Base-by-base conservation (phyloP, 164 flowering plant genomes). In the Aristolochia contorta region DNA sequence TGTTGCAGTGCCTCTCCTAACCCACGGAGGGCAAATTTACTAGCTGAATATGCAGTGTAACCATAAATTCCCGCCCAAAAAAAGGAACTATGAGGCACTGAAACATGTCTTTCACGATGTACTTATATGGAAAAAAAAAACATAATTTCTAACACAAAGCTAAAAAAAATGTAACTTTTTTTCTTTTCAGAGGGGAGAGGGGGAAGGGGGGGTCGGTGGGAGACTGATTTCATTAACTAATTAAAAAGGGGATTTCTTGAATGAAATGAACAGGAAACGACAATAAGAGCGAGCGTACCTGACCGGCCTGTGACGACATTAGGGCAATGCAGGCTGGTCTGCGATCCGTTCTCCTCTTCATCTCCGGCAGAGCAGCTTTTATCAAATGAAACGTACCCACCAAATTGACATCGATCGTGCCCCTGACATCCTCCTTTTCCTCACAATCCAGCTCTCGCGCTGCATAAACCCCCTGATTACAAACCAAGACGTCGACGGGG, bases 281-380 rank as follows among this genome's bases (percentile, higher is more conserved):
- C 6, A n/a, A 30, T 27, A 21, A 12, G 24, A 8, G n/a, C 16
- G 24, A 8, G n/a, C 16, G 13, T 70, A 92, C 96, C 89, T 87
- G 97, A 54, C 97, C 98, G 1, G 89, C 97, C 70, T 89, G 97
- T 0, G 98, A 92, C 0, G 96, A 92, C 79, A 87, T 79, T 56
- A 89, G 68, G 14, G 94, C 87, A n/a, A 89, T 84, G 4, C 91
- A 86, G 12, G 71, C 82, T 5, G 98, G 97, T 41, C 79, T 70
- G 13, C 85, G 71, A 12, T 72, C 79, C 16, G 22, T 60, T 59
- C 96, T 65, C 14, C 47, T 62, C 79, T 80, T 87, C 94, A 92
- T 89, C n/a, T 59, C 64, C 5, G 88, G 91, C 67, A 92, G 67
- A 9, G 87, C 91, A 18, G 96, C 96, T 71, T 87, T 89, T 51